A percentile compares a stretch with the other conserved stretches of the same genome.
Evolutionary conservation across 1,139 yeast species (phyloP).

Genomic region (Yamadazyma songkhlaensis): DNA sequence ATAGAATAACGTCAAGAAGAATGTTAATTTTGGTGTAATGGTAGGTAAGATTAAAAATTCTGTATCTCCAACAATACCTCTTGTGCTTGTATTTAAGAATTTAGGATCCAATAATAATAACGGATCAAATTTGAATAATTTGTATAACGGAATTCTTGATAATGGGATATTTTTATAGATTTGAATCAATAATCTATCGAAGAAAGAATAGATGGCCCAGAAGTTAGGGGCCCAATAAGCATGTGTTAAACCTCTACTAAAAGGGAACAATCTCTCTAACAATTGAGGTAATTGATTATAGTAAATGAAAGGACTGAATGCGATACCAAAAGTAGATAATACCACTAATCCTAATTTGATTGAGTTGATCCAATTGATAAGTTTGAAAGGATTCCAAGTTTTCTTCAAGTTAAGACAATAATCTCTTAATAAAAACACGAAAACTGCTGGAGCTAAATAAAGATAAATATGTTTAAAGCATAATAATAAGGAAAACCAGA

Average conservation of each 20-base stretch:
- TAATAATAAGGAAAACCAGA: conserved; percentile 69
- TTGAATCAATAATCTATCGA: conserved; percentile 70
- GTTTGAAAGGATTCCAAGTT: conserved; percentile 23
- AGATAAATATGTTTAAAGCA: conserved; percentile 94
- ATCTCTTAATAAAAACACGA: conserved; percentile 69
- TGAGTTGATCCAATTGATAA: conserved; percentile 58
- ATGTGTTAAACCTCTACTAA: conserved; percentile 92
- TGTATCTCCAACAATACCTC: conserved; percentile 91
- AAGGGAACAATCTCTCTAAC: conserved; percentile 76
- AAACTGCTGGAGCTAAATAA: conserved; percentile 93
- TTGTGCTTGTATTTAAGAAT: conserved; percentile 51
- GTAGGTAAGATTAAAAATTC: conserved; percentile 78
- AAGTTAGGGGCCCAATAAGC: conserved; percentile 99
- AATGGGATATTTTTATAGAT: conserved; percentile 46
- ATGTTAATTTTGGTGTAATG: conserved; percentile 75
- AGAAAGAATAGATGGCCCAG: conserved; percentile 90
- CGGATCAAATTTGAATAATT: conserved; percentile 34
- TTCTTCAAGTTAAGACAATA: conserved; percentile 54
- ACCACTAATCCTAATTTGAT: conserved; percentile 68
- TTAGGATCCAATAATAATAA: conserved; percentile 21
- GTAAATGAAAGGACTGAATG: conserved; percentile 80
- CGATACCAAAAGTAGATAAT: conserved; percentile 54
- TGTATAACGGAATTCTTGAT: conserved; percentile 33
- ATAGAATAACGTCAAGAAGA: conserved; percentile 74
- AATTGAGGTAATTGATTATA: conserved; percentile 65